phyloP scores from a whole-genome alignment of 768 basidiomycete genomes.

The Termitomyces eurrhizus region DNA sequence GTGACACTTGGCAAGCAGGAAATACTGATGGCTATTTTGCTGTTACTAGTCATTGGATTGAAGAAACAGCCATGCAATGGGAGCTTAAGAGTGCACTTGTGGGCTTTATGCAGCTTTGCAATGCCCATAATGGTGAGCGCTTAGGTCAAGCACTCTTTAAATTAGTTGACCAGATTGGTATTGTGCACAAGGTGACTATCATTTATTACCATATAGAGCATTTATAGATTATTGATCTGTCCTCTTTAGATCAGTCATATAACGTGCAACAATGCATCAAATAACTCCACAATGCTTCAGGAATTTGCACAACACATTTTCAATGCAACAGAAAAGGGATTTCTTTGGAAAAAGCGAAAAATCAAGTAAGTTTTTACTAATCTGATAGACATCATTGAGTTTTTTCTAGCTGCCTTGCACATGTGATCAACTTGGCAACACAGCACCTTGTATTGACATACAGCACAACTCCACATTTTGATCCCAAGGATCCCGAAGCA shows the following conservation, averaged over 20 bases:
- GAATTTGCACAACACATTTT: constrained; percentile 18
- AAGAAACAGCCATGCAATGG: constrained; percentile 18
- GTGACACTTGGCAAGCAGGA: constrained; percentile 37
- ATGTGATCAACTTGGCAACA: constrained; percentile 16
- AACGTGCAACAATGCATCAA: constrained; percentile 34
- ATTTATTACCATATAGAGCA: no score
- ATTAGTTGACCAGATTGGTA: constrained; percentile 16
- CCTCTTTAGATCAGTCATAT: constrained; percentile 26
- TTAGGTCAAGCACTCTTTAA: constrained; percentile 18
- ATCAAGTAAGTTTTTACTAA: background rate
- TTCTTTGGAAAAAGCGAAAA: background rate
- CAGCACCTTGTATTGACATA: constrained; percentile 24
- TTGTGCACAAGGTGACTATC: no score
- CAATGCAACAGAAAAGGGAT: no score
- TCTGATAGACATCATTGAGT: no score
- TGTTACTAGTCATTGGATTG: constrained; percentile 32
- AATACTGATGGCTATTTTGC: constrained; percentile 36
- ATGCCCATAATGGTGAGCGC: no score
- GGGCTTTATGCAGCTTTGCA: constrained; percentile 20
- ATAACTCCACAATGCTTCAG: constrained; percentile 31
- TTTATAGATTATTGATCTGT: no score
- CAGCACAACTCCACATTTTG: constrained; percentile 21
- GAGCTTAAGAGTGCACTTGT: constrained; percentile 26
- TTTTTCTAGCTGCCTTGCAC: constrained; percentile 20
- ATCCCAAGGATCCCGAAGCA: constrained; percentile 19